Conservation (phyloP, 2,329 filamentous ascomycete genomes). For the Chaetothyriales sp. region DNA sequence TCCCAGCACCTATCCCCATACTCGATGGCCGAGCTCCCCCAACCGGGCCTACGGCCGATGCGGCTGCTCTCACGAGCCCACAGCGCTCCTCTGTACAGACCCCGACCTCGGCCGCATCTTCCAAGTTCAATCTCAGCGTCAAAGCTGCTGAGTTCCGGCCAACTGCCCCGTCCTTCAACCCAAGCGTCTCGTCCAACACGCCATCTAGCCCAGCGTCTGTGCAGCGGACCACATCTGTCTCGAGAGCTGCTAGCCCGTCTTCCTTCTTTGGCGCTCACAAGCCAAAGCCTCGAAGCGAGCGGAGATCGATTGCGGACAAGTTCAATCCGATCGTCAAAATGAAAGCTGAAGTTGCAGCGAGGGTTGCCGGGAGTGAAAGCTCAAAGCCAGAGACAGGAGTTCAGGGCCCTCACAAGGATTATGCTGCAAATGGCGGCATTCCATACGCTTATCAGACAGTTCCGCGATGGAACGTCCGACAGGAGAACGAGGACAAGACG, state of each 20-base stretch:
- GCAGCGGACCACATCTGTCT: constrained; percentile 36
- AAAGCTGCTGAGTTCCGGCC: constrained; percentile 67
- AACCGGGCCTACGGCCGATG: constrained; percentile 52
- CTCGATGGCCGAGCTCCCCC: constrained; percentile 58
- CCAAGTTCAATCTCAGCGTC: constrained; percentile 38
- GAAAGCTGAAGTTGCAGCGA: constrained; percentile 44
- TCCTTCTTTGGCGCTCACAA: constrained; percentile 56
- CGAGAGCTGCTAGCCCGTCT: constrained; percentile 33
- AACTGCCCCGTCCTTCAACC: constrained; percentile 67
- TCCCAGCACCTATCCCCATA: constrained; percentile 41
- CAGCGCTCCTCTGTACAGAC: constrained; percentile 34
- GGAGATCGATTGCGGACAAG: constrained; percentile 37
- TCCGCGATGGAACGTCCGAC: constrained; percentile 65
- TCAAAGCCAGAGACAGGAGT: background rate
- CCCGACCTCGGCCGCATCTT: constrained; percentile 37
- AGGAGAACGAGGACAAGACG: constrained; percentile 58
- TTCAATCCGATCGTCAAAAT: constrained; percentile 56
- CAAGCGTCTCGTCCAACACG: constrained; percentile 43
- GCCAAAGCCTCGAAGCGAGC: constrained; percentile 44
- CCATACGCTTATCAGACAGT: constrained; percentile 69
- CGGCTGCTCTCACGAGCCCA: constrained; percentile 26
- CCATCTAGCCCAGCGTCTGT: constrained; percentile 56
- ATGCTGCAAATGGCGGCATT: constrained; percentile 65
- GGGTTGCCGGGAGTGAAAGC: constrained; percentile 2
- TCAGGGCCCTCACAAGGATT: constrained; percentile 42